Conservation (phyloP, 139 green algal genomes). For the Eudorina sp. region DNA sequence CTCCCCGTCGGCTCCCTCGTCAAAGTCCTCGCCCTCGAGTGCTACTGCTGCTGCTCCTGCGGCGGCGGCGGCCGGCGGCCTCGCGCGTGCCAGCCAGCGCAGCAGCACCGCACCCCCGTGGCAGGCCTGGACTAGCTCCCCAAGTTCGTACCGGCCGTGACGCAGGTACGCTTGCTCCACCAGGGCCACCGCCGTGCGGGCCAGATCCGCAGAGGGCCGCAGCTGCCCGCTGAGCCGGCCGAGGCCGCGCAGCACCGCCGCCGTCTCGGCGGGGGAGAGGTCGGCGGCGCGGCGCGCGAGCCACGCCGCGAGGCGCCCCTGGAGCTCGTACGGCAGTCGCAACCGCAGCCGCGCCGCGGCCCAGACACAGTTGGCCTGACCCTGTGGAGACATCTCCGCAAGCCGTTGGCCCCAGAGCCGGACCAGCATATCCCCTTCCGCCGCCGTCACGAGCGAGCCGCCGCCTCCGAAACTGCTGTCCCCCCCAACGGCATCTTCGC, state of each 20-base stretch:
- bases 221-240: background rate
- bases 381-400: slow-evolving; percentile 12
- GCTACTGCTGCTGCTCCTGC: background rate
- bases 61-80: background rate
- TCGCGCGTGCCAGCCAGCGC: background rate
- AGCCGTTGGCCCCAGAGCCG: background rate
- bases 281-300: background rate
- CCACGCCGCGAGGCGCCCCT: background rate
- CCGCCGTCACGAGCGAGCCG: background rate
- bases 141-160: background rate
- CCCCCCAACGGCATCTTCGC: background rate
- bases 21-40: background rate
- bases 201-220: background rate
- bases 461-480: too few relatives aligned
- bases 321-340: background rate
- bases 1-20: background rate
- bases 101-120: slow-evolving; percentile 42
- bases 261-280: background rate
- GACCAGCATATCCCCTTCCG: background rate
- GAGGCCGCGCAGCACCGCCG: slow-evolving; percentile 2
- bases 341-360: slow-evolving; percentile 25
- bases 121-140: slow-evolving; percentile 21
- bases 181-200: background rate
- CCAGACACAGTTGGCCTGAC: slow-evolving; percentile 42
- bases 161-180: slow-evolving; percentile 6